Conservation (phyloP, 495 filamentous ascomycete genomes). For the Penicillium mononematosum region DNA sequence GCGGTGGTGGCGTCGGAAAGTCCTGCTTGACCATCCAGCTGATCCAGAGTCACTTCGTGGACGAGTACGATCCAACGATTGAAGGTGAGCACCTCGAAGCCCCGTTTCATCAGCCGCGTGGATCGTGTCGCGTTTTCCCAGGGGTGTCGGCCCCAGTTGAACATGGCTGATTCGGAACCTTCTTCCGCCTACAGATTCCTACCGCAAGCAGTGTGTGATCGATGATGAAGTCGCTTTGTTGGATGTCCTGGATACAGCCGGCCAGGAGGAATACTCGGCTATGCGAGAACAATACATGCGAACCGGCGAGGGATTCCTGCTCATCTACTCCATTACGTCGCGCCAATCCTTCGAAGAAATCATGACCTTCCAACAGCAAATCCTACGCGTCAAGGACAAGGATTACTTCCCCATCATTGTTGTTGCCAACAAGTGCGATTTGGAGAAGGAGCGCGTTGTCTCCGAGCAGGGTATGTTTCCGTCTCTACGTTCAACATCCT, state of each 20-base stretch:
- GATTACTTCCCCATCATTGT: slow-evolving; percentile 99
- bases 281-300: slow-evolving; percentile 99
- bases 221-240: slow-evolving; percentile 96
- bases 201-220: slow-evolving; percentile 99
- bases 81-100: slow-evolving; percentile 67
- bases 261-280: slow-evolving; percentile 98
- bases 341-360: slow-evolving; percentile 98
- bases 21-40: slow-evolving; percentile 99
- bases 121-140: slow-evolving; percentile 8
- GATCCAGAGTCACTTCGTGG: slow-evolving; percentile 98
- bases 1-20: slow-evolving; percentile 97
- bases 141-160: neutral
- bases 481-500: neutral
- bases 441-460: slow-evolving; percentile 87
- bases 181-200: slow-evolving; percentile 68
- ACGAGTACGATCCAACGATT: slow-evolving; percentile 99
- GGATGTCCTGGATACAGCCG: slow-evolving; percentile 96
- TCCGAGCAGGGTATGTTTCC: slow-evolving; percentile 75
- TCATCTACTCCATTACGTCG: slow-evolving; percentile 97
- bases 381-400: slow-evolving; percentile 97
- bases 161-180: slow-evolving; percentile 20
- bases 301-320: slow-evolving; percentile 95
- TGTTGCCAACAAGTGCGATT: slow-evolving; percentile 99
- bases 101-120: neutral
- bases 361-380: slow-evolving; percentile 97